Evolutionary conservation across 306 rosid species (phyloP), one percentile per base, ranked within the genome.

Genomic region (Fagus sylvatica): DNA sequence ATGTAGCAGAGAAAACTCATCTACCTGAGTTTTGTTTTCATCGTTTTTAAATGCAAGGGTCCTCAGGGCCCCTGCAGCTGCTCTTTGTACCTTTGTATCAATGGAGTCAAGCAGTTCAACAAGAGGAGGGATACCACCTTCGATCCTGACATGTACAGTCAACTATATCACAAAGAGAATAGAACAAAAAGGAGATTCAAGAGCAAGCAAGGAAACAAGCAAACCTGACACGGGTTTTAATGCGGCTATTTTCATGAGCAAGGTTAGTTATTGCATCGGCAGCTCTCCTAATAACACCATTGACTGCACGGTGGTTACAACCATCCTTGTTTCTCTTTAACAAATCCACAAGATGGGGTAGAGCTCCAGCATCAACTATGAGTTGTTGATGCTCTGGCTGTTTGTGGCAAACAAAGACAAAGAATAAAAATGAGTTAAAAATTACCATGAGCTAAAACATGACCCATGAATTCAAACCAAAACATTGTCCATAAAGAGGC

Each of bases 61-160:
- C 22, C 89, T 78, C 62, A 90, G 76, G n/a, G 97, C 90, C 15
- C 79, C 88, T 5, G 96, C 96, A 70, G 90, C 91, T 48, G 92
- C 91, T 69, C 80, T 83, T 67, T 85, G 93, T 28, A 89, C 96
- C 82, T 86, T 93, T 16, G 59, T 41, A 61, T 93, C 88, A 13
- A 30, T 55, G 62, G 55, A 86, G 65, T 87, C 87, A 59, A 93
- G 92, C 84, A 90, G 67, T 69, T 89, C 87, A 71, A 93, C 94
- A 10, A 93, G 92, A 81, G 86, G 87, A 72, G 88, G 91, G 46
- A 93, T 90, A 37, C 91, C 96, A 76, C 91, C 93, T 86, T 89
- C 94, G 69, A 22, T 56, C 86, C 97, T 90, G 88, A 75, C 36
- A 74, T 54, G 39, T 32, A 40, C 37, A n/a, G 59, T 41, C 59